Evolutionary conservation across 768 basidiomycete species (phyloP), one percentile per base, ranked within the genome.

Genomic region (Suillus ampliporus): DNA sequence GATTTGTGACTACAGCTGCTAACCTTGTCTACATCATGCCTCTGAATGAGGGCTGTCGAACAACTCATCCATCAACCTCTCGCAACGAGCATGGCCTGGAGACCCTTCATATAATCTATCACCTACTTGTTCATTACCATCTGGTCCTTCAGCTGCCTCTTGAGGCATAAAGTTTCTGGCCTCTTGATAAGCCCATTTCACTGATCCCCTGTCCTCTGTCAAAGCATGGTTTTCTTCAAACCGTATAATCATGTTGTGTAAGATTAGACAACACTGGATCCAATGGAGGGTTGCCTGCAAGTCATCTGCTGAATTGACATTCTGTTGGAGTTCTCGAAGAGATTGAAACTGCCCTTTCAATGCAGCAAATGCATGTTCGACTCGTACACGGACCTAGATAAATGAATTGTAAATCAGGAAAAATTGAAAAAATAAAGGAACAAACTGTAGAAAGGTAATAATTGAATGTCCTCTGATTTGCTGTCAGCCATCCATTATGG

Each of bases 201-300:
- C 34, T 35, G 34, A 35, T 35, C 34, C 34, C 34, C 4, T 3
- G 34, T 35, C 34, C 34, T 35, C 34, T 35, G 34, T 35, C 4
- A 35, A 35, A 35, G 34, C 28, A 7, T 31, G 17, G 34, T 37
- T 21, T 28, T 68, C 61, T 21, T 68, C 38, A 21, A 68, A 67
- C 0, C 10, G 0, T 5, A 67, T 44, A 0, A 68, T 31, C 63
- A 60, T 60, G 34, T 60, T 60, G 10, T 60, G 59, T 14, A 60
- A 46, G 23, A 60, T 60, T n/a, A 60, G 37, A 35, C 43, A 47
- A 35, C 46, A 60, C 34, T 21, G 17, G 5, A 48, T 37, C 47
- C 59, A 60, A 35, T 47, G 21, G 34, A 47, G 3, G 2, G 59
- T 46, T 48, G 37, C 14, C 13, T 48, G 10, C 17, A 60, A 35